Evolutionary conservation across 768 basidiomycete species (phyloP), one percentile per base, ranked within the genome.

Genomic region (Exidia glandulosa): DNA sequence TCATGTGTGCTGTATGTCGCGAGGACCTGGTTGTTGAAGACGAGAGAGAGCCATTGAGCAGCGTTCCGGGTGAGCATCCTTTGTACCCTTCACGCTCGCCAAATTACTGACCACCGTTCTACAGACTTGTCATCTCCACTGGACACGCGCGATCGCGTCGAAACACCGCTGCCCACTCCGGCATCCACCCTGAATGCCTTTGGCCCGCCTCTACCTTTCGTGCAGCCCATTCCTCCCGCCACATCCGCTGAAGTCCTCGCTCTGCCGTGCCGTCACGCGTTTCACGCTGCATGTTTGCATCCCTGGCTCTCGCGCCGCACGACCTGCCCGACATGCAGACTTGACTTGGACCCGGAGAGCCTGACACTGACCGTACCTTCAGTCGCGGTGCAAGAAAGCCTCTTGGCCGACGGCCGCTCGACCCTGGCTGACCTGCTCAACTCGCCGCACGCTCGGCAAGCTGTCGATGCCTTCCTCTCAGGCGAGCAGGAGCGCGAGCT

Each of bases 301-400:
- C 89, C 89, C 1, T 91, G 89, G 89, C 91, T 91, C 70, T 81
- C 89, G 3, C 77, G 86, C 60, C 86, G 87, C 63, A 90, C 89
- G 23, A 90, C 89, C 1, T 91, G 89, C 64, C 89, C 89, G 0
- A 87, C 87, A 0, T 91, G 89, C 71, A 74, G 89, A 63, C 90
- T 91, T 66, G 85, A 91, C 64, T 81, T 91, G 58, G 89, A 91
- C 66, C 89, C 89, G 0, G 84, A 88, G 59, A 84, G 84, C 60
- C 70, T 90, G 48, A 90, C 87, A 0, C 30, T 54, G 50, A 23
- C 25, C 41, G 5, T 45, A 23, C 36, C 36, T 3, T n/a, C n/a
- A n/a, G n/a, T n/a, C n/a, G n/a, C n/a, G n/a, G n/a, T n/a, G n/a
- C n/a, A n/a, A n/a, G n/a, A n/a, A n/a, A n/a, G n/a, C n/a, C n/a